A percentile compares a stretch with the other conserved stretches of the same genome.
These are phyloP conservation scores for Adansonia gregorii DNA, from an alignment of 441 rosid genomes.

Conservation along the genomic window DNA sequence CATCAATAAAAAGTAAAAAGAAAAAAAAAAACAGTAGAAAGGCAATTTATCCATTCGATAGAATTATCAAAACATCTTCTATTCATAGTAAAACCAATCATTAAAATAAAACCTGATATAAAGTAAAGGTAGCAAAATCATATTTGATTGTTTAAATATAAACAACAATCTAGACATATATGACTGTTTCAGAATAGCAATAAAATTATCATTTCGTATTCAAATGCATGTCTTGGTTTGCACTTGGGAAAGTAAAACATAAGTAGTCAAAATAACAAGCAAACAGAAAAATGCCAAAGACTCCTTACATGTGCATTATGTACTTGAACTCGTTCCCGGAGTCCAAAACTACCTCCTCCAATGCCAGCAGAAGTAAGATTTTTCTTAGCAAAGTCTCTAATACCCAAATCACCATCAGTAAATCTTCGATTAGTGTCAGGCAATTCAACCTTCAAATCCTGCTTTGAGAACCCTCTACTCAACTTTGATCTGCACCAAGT, in stretches of 20 bases:
- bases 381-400: constrained; percentile 33
- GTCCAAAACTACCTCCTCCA: constrained; percentile 45
- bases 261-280: constrained; percentile 1
- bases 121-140: background rate
- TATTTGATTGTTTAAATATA: background rate
- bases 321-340: constrained; percentile 49
- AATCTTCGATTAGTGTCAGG: constrained; percentile 60
- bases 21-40: background rate
- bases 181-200: background rate
- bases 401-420: constrained; percentile 54
- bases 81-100: background rate
- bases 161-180: background rate
- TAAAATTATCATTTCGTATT: background rate
- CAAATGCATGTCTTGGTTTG: constrained; percentile 4
- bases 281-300: background rate
- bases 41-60: background rate
- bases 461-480: constrained; percentile 61
- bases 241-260: background rate
- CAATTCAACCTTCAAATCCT: constrained; percentile 72
- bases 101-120: background rate
- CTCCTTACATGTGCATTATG: constrained; percentile 45
- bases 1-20: background rate
- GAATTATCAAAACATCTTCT: background rate
- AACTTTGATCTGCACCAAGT: constrained; percentile 41
- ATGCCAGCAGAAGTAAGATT: constrained; percentile 43